These are phyloP conservation scores for Lodderomyces oxycetoniae DNA, from an alignment of 1,139 yeast species.

Conservation along the genomic window DNA sequence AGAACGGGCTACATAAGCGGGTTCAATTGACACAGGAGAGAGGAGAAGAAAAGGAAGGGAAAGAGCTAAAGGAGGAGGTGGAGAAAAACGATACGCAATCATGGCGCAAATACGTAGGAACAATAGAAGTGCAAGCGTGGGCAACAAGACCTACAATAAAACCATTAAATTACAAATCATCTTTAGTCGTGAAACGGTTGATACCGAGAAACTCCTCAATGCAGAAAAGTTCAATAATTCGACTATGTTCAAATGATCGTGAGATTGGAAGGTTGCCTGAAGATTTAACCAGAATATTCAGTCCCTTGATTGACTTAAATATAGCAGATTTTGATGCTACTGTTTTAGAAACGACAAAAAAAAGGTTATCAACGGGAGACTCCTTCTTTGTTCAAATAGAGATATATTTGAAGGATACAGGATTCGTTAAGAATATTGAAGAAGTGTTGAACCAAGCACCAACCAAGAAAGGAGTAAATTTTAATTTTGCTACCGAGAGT, in stretches of 20 bases:
- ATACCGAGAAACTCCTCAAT: slow-evolving; percentile 27
- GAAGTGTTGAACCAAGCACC: slow-evolving; percentile 10
- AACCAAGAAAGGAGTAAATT: slow-evolving; percentile 12
- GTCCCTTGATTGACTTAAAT: slow-evolving; percentile 59
- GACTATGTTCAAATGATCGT: slow-evolving; percentile 29
- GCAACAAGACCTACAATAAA: slow-evolving; percentile 71
- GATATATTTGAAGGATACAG: slow-evolving; percentile 50
- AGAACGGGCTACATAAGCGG: slow-evolving; percentile 14
- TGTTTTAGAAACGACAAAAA: slow-evolving; percentile 54
- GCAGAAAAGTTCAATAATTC: slow-evolving; percentile 26
- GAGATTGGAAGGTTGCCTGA: slow-evolving; percentile 80
- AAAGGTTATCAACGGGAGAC: slow-evolving; percentile 67
- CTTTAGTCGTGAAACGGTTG: slow-evolving; percentile 33
- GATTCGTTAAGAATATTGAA: slow-evolving; percentile 34
- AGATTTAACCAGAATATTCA: slow-evolving; percentile 61
- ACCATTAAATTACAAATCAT: slow-evolving; percentile 49
- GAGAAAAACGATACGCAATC: slow-evolving; percentile 8
- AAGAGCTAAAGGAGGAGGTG: slow-evolving; percentile 14
- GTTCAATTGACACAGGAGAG: slow-evolving; percentile 15
- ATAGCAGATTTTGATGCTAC: slow-evolving; percentile 55
- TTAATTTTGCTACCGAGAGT: slow-evolving; percentile 42
- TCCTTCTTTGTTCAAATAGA: slow-evolving; percentile 60
- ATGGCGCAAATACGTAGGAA: slow-evolving; percentile 54
- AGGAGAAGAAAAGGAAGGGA: no score
- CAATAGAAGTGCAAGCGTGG: slow-evolving; percentile 72